Evolutionary conservation across 83 land plant genomes (phyloP).

Genomic region (Thuja plicata): DNA sequence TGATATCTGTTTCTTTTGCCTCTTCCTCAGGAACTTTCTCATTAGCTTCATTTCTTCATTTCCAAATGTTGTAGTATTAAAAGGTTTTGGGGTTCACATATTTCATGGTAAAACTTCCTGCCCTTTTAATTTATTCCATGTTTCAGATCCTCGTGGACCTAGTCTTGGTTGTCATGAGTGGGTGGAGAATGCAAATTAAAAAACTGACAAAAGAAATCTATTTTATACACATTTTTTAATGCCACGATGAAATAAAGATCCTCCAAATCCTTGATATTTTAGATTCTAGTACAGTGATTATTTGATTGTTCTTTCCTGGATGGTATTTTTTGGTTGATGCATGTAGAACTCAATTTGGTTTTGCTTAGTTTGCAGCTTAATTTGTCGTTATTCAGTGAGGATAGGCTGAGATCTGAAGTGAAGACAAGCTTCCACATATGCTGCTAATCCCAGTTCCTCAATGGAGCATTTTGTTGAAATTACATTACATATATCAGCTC

Average conservation of each 20-base stretch:
- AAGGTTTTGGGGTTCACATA: background rate
- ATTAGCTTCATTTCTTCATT: background rate
- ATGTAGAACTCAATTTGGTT: background rate
- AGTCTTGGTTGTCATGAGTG: background rate
- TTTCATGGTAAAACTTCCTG: background rate
- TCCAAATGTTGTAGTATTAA: background rate
- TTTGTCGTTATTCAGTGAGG: background rate
- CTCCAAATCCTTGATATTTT: too few species aligned
- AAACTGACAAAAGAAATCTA: background rate
- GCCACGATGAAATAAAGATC: background rate
- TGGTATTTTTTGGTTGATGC: background rate
- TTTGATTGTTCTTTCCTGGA: background rate
- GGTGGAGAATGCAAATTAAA: background rate
- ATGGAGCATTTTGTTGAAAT: background rate
- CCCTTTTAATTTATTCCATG: background rate
- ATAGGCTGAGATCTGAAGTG: background rate
- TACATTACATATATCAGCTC: background rate
- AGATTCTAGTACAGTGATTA: background rate
- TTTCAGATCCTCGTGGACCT: background rate
- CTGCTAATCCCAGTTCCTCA: background rate
- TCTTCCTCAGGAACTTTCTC: too few species aligned
- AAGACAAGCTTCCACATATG: background rate
- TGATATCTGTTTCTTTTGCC: too few species aligned
- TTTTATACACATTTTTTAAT: background rate
- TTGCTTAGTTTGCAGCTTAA: background rate